Conservation (phyloP, 75 land plant genomes). For the Gnetum montanum region DNA sequence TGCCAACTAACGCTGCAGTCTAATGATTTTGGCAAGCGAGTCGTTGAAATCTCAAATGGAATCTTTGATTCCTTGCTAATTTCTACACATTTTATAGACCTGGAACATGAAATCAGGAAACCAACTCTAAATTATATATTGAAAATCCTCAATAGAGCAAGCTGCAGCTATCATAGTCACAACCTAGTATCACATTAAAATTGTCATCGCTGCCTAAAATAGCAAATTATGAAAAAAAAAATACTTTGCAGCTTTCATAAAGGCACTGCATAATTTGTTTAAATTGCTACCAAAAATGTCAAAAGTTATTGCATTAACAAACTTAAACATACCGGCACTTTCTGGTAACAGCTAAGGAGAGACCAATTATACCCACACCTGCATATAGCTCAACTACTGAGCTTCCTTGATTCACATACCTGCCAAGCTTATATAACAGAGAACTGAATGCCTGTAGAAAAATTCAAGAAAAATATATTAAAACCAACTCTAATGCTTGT, state of each 20-base stretch:
- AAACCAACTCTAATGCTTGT: too few species aligned
- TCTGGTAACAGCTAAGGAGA: constrained; percentile 67
- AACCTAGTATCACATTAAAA: too few species aligned
- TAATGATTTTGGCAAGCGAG: constrained; percentile 50
- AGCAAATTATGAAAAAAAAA: background rate
- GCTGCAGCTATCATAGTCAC: too few species aligned
- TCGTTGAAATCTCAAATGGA: constrained; percentile 70
- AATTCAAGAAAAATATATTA: too few species aligned
- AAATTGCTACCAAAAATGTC: too few species aligned
- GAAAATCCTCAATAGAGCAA: too few species aligned
- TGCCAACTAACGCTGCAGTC: constrained; percentile 87
- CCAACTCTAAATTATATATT: background rate
- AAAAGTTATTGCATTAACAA: too few species aligned
- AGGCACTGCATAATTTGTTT: background rate
- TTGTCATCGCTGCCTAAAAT: too few species aligned
- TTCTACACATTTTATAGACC: constrained; percentile 90
- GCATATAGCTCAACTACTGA: constrained; percentile 92
- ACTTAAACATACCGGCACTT: constrained; percentile 64
- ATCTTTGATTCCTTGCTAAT: constrained; percentile 77
- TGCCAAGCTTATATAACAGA: constrained; percentile 67
- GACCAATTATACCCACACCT: constrained; percentile 88
- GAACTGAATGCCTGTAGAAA: constrained; percentile 79
- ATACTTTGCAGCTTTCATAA: background rate
- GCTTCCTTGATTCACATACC: constrained; percentile 70
- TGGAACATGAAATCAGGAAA: too few species aligned